phyloP scores from a whole-genome alignment of 2,329 filamentous ascomycete species.

The Fusarium torreyae region DNA sequence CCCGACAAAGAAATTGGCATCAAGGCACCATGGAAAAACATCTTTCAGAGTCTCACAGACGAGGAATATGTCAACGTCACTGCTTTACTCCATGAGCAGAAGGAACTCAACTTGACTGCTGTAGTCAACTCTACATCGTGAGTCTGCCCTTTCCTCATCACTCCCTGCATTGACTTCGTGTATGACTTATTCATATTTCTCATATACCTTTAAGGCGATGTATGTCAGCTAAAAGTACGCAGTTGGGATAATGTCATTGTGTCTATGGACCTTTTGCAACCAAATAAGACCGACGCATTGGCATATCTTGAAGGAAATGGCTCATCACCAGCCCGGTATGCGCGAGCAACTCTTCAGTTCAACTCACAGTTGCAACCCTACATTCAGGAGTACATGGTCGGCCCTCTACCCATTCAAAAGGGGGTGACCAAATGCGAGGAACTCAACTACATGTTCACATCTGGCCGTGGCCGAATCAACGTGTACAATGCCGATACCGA shows the following conservation, averaged over 20 bases:
- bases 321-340: conserved; percentile 58
- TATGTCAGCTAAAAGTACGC: not conserved
- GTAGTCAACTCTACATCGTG: conserved; percentile 37
- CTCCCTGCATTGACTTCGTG: not conserved
- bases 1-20: not conserved
- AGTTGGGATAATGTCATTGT: conserved; percentile 42
- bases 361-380: conserved; percentile 40
- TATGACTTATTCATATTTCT: not conserved
- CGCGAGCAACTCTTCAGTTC: conserved; percentile 56
- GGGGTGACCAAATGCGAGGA: conserved; percentile 56
- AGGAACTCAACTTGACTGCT: conserved; percentile 33
- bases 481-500: conserved; percentile 45
- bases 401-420: conserved; percentile 48
- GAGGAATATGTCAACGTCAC: conserved; percentile 36
- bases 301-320: conserved; percentile 60
- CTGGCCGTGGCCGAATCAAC: conserved; percentile 38
- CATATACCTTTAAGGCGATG: not conserved
- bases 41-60: conserved; percentile 35
- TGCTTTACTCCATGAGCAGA: conserved; percentile 28
- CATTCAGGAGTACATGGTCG: conserved; percentile 63
- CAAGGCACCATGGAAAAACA: conserved; percentile 21
- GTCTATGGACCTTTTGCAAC: conserved; percentile 57
- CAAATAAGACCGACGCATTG: conserved; percentile 66
- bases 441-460: conserved; percentile 60
- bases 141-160: conserved; percentile 1